phyloP scores from a whole-genome alignment of 2,329 filamentous ascomycete species.

The Microcera coccophila region DNA sequence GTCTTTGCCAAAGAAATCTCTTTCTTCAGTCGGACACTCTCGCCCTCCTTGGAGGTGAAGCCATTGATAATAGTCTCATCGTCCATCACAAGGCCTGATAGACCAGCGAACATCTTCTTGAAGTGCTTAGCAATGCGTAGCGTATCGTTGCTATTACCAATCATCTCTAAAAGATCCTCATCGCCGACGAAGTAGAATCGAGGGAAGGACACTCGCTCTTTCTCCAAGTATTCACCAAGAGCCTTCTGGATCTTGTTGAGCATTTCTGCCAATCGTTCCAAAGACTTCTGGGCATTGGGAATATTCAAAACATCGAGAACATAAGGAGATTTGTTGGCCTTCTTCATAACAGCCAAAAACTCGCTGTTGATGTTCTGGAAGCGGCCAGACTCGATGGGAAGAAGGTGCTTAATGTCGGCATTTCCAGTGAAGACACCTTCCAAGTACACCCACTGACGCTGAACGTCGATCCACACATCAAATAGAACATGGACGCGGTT shows the following conservation, averaged over 20 bases:
- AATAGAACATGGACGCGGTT: slow-evolving; percentile 97
- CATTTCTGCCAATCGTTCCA: slow-evolving; percentile 93
- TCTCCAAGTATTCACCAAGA: slow-evolving; percentile 95
- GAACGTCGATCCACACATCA: slow-evolving; percentile 99
- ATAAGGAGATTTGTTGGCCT: slow-evolving; percentile 93
- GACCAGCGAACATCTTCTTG: slow-evolving; percentile 99
- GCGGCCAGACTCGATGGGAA: slow-evolving; percentile 91
- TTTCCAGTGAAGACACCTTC: slow-evolving; percentile 99
- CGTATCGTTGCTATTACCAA: slow-evolving; percentile 98
- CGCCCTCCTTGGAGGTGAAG: slow-evolving; percentile 92
- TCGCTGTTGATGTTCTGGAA: slow-evolving; percentile 99
- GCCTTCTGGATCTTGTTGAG: slow-evolving; percentile 99
- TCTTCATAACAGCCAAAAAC: slow-evolving; percentile 99
- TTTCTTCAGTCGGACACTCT: slow-evolving; percentile 80
- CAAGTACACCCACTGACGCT: slow-evolving; percentile 98
- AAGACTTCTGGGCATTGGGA: slow-evolving; percentile 88
- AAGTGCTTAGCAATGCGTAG: slow-evolving; percentile 96
- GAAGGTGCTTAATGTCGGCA: slow-evolving; percentile 94
- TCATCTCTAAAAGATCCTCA: slow-evolving; percentile 97
- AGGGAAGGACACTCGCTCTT: slow-evolving; percentile 94
- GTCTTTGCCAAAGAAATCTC: slow-evolving; percentile 91
- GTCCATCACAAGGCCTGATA: slow-evolving; percentile 86
- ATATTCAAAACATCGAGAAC: slow-evolving; percentile 96
- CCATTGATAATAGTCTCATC: slow-evolving; percentile 86
- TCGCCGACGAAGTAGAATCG: slow-evolving; percentile 99